A percentile compares a stretch with the other conserved stretches of the same genome.
These are phyloP conservation scores for Tolypocladium capitatum DNA, from an alignment of 2,329 filamentous ascomycete genomes.

Conservation along the genomic window DNA sequence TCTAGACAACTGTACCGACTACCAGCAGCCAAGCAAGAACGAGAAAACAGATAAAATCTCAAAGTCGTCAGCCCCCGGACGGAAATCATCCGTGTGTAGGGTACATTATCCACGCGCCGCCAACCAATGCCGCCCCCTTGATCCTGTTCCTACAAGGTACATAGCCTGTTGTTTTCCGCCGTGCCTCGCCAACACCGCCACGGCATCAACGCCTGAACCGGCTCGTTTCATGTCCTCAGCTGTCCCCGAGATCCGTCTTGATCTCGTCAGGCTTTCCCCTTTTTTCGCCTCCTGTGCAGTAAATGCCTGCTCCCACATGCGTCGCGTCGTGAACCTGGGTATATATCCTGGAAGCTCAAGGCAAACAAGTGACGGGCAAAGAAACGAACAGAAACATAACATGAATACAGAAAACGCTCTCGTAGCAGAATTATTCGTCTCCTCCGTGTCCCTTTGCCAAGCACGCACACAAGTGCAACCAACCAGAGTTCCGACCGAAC, in stretches of 20 bases:
- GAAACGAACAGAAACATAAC: conserved; percentile 2
- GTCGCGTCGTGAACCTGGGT: conserved; percentile 8
- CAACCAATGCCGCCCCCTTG: background rate
- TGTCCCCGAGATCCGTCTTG: background rate
- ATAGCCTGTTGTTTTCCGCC: background rate
- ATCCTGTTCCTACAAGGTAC: background rate
- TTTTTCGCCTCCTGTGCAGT: background rate
- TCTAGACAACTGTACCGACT: background rate
- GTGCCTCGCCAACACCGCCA: background rate
- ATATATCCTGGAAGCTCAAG: conserved; percentile 16
- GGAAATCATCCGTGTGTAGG: background rate
- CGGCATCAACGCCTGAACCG: background rate
- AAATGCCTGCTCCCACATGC: conserved; percentile 1
- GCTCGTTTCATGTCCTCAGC: background rate
- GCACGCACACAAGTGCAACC: background rate
- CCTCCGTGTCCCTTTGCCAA: background rate
- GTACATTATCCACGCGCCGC: background rate
- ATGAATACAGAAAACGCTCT: conserved; percentile 1
- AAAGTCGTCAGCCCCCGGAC: background rate
- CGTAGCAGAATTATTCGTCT: background rate
- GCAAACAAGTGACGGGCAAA: conserved; percentile 2
- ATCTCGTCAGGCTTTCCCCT: background rate
- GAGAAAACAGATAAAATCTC: background rate
- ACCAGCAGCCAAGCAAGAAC: background rate
- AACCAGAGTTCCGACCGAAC: background rate